A percentile compares a stretch with the other conserved stretches of the same genome.
Conservation (phyloP, 2,329 filamentous ascomycete genomes). For the Paecilomyces sp. region DNA sequence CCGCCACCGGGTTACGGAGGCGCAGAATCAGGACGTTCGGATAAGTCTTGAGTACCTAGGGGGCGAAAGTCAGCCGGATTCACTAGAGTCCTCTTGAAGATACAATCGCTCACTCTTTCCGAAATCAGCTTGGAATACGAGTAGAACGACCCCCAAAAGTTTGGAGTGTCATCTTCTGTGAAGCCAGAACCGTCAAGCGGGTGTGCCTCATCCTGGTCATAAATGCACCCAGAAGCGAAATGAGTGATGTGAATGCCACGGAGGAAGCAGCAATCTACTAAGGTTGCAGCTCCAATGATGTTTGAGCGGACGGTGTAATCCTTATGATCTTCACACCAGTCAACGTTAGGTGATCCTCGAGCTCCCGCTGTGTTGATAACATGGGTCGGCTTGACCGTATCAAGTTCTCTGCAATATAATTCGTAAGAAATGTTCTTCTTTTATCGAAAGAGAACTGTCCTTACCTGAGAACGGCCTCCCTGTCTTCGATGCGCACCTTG, state of each 20-base stretch:
- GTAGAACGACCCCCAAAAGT: constrained; percentile 63
- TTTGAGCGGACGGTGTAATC: constrained; percentile 62
- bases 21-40: constrained; percentile 49
- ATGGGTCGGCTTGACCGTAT: constrained; percentile 56
- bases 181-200: constrained; percentile 52
- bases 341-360: constrained; percentile 61
- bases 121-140: constrained; percentile 60
- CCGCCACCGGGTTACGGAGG: constrained; percentile 62
- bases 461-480: neutral
- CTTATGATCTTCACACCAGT: constrained; percentile 66
- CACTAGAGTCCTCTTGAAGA: constrained; percentile 29
- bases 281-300: constrained; percentile 57
- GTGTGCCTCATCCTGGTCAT: constrained; percentile 53
- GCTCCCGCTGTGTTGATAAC: constrained; percentile 61
- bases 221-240: constrained; percentile 58
- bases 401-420: constrained; percentile 36
- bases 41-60: too few relatives aligned
- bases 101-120: constrained; percentile 46
- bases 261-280: constrained; percentile 55
- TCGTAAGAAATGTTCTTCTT: too few relatives aligned
- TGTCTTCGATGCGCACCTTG: too few relatives aligned
- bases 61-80: too few relatives aligned
- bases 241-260: constrained; percentile 57
- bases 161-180: constrained; percentile 55
- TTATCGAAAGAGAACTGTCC: constrained; percentile 10